Percentiles rank a stretch among this genome's conserved stretches.
phyloP scores from a whole-genome alignment of 768 basidiomycete species.

The Xerocomus brunneocitrinus region DNA sequence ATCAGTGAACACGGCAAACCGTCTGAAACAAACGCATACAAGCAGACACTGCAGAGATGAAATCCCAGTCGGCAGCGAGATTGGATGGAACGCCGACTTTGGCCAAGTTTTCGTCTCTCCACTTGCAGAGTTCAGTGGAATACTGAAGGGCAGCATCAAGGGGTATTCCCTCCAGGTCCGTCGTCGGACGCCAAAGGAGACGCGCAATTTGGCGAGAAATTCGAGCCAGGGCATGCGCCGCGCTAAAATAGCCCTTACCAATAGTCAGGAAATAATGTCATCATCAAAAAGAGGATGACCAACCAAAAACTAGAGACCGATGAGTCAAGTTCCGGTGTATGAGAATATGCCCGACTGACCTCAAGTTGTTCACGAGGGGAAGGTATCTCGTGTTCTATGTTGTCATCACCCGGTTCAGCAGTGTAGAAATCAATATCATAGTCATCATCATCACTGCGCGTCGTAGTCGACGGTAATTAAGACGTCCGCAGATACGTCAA shows the following conservation, averaged over 20 bases:
- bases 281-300: slow-evolving; percentile 23
- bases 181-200: slow-evolving; percentile 74
- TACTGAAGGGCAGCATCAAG: slow-evolving; percentile 57
- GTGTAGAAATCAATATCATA: slow-evolving; percentile 89
- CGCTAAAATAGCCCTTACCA: slow-evolving; percentile 73
- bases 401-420: slow-evolving; percentile 55
- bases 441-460: slow-evolving; percentile 69
- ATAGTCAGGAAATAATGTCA: slow-evolving; percentile 6
- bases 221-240: slow-evolving; percentile 78
- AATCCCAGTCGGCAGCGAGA: slow-evolving; percentile 87
- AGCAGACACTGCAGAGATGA: slow-evolving; percentile 68
- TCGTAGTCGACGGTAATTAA: slow-evolving; percentile 22
- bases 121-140: slow-evolving; percentile 54
- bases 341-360: slow-evolving; percentile 37
- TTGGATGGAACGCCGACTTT: slow-evolving; percentile 83
- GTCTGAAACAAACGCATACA: slow-evolving; percentile 35
- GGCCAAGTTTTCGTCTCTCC: slow-evolving; percentile 73
- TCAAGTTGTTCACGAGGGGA: slow-evolving; percentile 78
- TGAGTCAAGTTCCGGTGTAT: slow-evolving; percentile 6
- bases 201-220: slow-evolving; percentile 79
- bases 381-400: slow-evolving; percentile 45
- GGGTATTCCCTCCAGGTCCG: slow-evolving; percentile 74
- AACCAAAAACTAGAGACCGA: slow-evolving; percentile 58
- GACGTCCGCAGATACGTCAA: slow-evolving; percentile 8
- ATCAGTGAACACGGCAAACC: background rate